Evolutionary conservation across 805 yeast species (phyloP), one percentile per base, ranked within the genome.

Genomic region (Metschnikowia shivogae): DNA sequence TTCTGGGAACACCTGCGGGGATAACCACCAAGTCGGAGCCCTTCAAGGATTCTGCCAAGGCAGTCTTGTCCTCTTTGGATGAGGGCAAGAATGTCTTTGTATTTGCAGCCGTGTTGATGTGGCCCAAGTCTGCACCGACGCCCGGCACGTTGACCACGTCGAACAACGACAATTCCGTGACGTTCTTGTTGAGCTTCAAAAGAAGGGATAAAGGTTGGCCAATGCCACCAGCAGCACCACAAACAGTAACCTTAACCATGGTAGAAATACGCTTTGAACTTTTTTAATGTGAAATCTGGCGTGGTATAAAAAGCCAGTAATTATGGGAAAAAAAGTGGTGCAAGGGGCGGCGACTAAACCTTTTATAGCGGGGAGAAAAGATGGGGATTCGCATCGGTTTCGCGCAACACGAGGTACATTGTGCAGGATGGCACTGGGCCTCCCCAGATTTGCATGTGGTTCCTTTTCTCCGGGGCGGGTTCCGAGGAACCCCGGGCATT

Each of bases 191-290:
- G 48, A 88, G 71, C 67, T 89, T 89, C 56, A 89, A 73, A 52
- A 89, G 75, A 44, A 89, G 78, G 11, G 96, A 87, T 50, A 89
- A 75, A 35, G 96, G 95, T 74, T 89, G 96, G 45, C 97, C 97
- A 62, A 89, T 89, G 49, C 97, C 96, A 58, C 96, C 96, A 44
- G 92, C 89, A 47, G 97, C 97, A 54, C 96, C 96, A 43, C 84
- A 75, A 48, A 89, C 89, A 45, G 95, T 78, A 43, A 87, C 95
- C 74, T 88, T 89, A 45, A 71, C 75, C 76, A 71, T 71, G 36
- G 17, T 39, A 22, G 26, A 22, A 1, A 6, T 22, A 22, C 6
- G n/a, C 33, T 30, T 30, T 30, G 17, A 30, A 30, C 6, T 24
- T 22, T 13, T 22, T 6, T 4, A 13, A 11, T 19, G 32, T 36